Base-by-base conservation (phyloP, 1,284 basidiomycete genomes). In the Rhodofomes roseus region DNA sequence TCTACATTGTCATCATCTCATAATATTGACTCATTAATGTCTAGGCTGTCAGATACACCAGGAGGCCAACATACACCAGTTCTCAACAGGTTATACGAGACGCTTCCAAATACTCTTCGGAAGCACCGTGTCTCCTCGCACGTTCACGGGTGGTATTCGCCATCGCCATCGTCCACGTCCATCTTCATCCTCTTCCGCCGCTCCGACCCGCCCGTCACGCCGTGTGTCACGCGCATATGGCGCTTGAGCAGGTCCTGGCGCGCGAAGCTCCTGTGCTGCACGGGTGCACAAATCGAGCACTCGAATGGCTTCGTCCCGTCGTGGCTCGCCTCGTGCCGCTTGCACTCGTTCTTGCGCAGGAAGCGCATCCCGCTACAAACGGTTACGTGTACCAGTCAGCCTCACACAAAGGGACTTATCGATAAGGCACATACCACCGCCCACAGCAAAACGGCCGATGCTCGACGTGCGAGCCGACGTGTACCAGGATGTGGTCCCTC, bases 281-380 rank as follows among this genome's bases (percentile, higher is more conserved):
- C 55, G 31, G 70, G 65, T 43, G 77, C 72, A 60, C 87, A 89
- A 40, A 83, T 71, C 51, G 76, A 65, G 62, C 87, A 89, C 31
- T 74, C 73, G 63, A 79, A 87, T 5, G 86, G 86, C 62, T 83
- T 80, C 48, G 72, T 70, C 11, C 82, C 83, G 8, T 76, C 79
- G 66, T 90, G 87, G 61, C 82, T 84, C 22, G 81, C 76, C 69
- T 87, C 85, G 62, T 89, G 87, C 37, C 87, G 80, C 68, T 87
- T 89, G 74, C 85, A 87, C 70, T 89, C 87, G 67, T 89, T 89
- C 70, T 86, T 88, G 60, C 87, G 82, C 58, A 87, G 69, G 73
- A 89, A 89, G 14, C 82, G 77, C 63, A 84, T 77, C 4, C 81
- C 71, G 66, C 87, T 89, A n/a, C n/a, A n/a, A n/a, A n/a, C n/a